phyloP scores from a whole-genome alignment of 2,329 filamentous ascomycete species.

The Colletotrichum nymphaeae region DNA sequence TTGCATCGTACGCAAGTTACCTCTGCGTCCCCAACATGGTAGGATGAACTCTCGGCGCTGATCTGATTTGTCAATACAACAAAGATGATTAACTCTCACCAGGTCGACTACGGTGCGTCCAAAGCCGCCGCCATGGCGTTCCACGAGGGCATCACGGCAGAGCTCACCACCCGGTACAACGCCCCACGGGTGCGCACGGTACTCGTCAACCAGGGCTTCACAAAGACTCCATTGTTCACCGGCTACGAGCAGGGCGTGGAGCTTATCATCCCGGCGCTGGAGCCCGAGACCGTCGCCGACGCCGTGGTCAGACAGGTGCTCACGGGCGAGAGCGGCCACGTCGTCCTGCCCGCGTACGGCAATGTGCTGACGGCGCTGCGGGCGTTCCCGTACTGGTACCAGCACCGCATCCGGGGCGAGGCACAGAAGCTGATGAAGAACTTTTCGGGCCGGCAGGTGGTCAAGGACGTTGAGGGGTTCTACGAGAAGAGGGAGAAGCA shows the following conservation, averaged over 20 bases:
- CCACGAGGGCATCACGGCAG: constrained; percentile 73
- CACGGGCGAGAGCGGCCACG: constrained; percentile 65
- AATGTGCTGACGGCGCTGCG: constrained; percentile 56
- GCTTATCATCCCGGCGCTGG: constrained; percentile 65
- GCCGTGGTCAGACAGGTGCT: constrained; percentile 71
- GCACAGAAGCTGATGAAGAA: constrained; percentile 54
- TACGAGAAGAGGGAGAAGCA: constrained; percentile 45
- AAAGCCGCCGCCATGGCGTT: constrained; percentile 76
- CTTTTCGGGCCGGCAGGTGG: constrained; percentile 60
- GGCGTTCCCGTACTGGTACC: constrained; percentile 72
- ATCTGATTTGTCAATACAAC: too few species aligned
- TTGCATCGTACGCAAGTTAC: constrained; percentile 74
- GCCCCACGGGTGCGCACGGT: constrained; percentile 74
- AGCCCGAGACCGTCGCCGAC: constrained; percentile 73
- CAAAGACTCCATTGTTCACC: constrained; percentile 69
- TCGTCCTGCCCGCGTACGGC: constrained; percentile 63
- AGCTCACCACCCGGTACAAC: constrained; percentile 69
- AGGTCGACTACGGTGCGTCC: constrained; percentile 71
- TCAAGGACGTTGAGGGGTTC: constrained; percentile 55
- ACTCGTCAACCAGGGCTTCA: constrained; percentile 73
- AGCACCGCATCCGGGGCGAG: constrained; percentile 61
- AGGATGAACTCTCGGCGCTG: neutral
- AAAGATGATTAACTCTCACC: constrained; percentile 36
- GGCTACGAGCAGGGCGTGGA: constrained; percentile 63
- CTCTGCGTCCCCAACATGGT: constrained; percentile 68